A percentile compares a stretch with the other conserved stretches of the same genome.
Conservation (phyloP, 495 filamentous ascomycete genomes). For the Hypoxylon fuscum region DNA sequence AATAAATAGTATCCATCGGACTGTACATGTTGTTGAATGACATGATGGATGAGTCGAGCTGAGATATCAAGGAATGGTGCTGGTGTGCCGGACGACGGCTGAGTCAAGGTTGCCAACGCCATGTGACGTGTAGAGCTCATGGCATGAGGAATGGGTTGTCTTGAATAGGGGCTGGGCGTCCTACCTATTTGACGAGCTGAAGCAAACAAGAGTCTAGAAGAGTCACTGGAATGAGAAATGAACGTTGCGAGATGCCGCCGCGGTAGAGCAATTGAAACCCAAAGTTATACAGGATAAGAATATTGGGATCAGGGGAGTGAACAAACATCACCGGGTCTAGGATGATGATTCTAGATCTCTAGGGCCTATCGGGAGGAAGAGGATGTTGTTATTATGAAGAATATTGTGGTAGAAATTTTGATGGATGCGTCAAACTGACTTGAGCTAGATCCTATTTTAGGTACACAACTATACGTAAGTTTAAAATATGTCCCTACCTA, state of each 20-base stretch:
- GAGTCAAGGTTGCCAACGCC: constrained; percentile 17
- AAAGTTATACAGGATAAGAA: constrained; percentile 10
- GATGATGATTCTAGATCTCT: constrained; percentile 11
- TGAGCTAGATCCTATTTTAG: neutral
- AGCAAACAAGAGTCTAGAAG: constrained; percentile 35
- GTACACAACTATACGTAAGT: neutral
- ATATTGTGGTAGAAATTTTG: neutral
- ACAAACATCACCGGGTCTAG: neutral
- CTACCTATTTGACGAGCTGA: constrained; percentile 36
- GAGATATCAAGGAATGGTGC: constrained; percentile 37
- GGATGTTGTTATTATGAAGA: constrained; percentile 7
- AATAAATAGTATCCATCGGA: constrained; percentile 3
- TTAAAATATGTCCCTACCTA: constrained; percentile 12
- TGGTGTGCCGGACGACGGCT: constrained; percentile 37
- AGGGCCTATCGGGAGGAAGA: neutral
- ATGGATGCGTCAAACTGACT: constrained; percentile 4
- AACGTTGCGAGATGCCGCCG: constrained; percentile 14
- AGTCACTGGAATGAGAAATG: constrained; percentile 39
- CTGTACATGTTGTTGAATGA: constrained; percentile 15
- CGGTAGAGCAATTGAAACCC: neutral
- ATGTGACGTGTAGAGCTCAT: constrained; percentile 24
- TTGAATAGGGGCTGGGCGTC: constrained; percentile 25
- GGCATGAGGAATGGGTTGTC: constrained; percentile 44
- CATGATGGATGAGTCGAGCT: constrained; percentile 15
- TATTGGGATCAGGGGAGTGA: neutral